Evolutionary conservation across 2,329 filamentous ascomycete species (phyloP).

Genomic region (Ceratocystis alfenasii): DNA sequence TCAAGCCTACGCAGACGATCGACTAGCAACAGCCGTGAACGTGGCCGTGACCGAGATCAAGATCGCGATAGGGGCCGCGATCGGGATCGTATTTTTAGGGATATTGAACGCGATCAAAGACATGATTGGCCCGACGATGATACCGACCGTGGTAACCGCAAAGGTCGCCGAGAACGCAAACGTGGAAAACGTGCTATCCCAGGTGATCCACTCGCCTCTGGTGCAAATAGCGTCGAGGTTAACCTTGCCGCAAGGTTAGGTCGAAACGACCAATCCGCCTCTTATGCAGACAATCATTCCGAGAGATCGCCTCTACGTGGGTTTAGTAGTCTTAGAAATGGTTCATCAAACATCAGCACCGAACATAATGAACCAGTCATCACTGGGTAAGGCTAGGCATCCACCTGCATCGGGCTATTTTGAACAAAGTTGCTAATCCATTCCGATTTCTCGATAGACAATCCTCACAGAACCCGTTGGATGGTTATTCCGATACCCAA

Average conservation of each 20-base stretch:
- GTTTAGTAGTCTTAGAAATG: slow-evolving; percentile 26
- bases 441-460: neutral
- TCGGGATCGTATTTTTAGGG: slow-evolving; percentile 27
- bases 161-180: slow-evolving; percentile 16
- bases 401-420: neutral
- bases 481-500: neutral
- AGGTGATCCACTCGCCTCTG: slow-evolving; percentile 29
- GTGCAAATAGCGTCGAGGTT: slow-evolving; percentile 40
- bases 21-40: slow-evolving; percentile 14
- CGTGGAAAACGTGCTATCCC: slow-evolving; percentile 2
- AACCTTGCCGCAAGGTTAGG: slow-evolving; percentile 37
- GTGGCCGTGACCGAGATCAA: slow-evolving; percentile 21
- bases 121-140: slow-evolving; percentile 28
- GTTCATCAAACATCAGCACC: neutral
- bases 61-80: slow-evolving; percentile 10
- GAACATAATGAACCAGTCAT: neutral
- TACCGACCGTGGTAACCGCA: slow-evolving; percentile 23
- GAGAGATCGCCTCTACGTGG: slow-evolving; percentile 32
- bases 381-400: slow-evolving; percentile 3
- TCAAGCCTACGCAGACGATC: slow-evolving; percentile 12
- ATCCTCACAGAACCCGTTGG: neutral
- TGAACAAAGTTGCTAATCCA: neutral
- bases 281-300: slow-evolving; percentile 24
- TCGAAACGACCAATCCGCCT: slow-evolving; percentile 27
- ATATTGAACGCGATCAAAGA: slow-evolving; percentile 29